These are phyloP conservation scores for Solanum aculeatissimum DNA, from an alignment of 305 asterid genomes.

Conservation along the genomic window DNA sequence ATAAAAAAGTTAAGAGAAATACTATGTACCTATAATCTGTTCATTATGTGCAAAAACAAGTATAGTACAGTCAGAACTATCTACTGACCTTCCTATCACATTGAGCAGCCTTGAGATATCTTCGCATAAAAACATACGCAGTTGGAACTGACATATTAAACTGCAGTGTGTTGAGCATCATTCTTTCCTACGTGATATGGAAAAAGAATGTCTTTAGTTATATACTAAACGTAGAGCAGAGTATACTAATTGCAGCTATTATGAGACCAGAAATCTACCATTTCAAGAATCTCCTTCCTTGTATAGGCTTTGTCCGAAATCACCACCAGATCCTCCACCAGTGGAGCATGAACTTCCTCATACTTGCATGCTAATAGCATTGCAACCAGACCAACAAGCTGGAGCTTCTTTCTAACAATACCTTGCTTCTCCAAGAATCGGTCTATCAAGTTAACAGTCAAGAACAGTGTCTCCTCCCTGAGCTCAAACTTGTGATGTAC, in stretches of 20 bases:
- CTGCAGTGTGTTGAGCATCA: constrained; percentile 79
- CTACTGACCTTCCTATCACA: constrained; percentile 54
- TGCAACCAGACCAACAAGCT: constrained; percentile 87
- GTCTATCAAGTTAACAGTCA: constrained; percentile 74
- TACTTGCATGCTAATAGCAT: constrained; percentile 91
- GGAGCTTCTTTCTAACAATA: constrained; percentile 67
- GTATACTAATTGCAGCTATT: background rate
- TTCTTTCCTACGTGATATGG: constrained; percentile 38
- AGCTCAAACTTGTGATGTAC: constrained; percentile 94
- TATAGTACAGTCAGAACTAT: background rate
- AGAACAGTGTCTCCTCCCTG: constrained; percentile 69
- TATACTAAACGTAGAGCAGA: background rate
- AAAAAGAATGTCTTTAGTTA: background rate
- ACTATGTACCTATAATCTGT: background rate
- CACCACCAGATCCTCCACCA: constrained; percentile 70
- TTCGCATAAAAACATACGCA: constrained; percentile 69
- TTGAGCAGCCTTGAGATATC: constrained; percentile 94
- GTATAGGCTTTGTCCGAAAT: constrained; percentile 88
- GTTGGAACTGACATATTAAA: constrained; percentile 90
- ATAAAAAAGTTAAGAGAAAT: background rate
- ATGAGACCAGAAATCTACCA: constrained; percentile 23
- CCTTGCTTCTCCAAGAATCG: constrained; percentile 73
- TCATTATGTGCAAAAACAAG: background rate
- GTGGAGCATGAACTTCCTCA: constrained; percentile 83
- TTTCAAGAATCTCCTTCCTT: constrained; percentile 68